Evolutionary conservation across 1,284 basidiomycete species (phyloP).

Genomic region (Sporisorium graminicola): DNA sequence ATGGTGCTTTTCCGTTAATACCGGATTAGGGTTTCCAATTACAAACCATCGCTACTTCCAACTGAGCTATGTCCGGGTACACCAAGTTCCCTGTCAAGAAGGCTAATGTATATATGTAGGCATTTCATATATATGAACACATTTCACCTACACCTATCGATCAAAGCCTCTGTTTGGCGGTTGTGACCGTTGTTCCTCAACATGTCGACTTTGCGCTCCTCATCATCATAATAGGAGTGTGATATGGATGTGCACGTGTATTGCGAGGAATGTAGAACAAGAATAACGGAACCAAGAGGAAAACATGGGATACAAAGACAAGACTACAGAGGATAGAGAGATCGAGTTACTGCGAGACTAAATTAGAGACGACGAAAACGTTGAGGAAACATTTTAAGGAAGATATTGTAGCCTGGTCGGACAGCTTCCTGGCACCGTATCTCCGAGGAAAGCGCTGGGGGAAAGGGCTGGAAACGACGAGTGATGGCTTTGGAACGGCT

Average conservation of each 20-base stretch:
- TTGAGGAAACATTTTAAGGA: background rate
- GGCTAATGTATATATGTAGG: too few species aligned
- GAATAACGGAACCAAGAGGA: too few species aligned
- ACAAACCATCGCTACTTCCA: conserved; percentile 61
- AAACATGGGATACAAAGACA: background rate
- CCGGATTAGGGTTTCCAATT: conserved; percentile 54
- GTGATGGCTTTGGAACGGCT: background rate
- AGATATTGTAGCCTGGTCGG: background rate
- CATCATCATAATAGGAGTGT: background rate
- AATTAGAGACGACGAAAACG: background rate
- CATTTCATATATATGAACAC: too few species aligned
- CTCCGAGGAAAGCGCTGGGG: background rate
- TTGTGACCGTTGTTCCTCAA: background rate
- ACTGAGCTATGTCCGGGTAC: conserved; percentile 54
- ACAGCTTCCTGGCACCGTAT: background rate
- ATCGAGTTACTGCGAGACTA: background rate
- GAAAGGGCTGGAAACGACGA: background rate
- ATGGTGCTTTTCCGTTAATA: conserved; percentile 52
- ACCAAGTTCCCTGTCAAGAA: background rate
- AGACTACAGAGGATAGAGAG: background rate
- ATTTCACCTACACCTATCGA: too few species aligned
- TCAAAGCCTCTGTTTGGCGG: too few species aligned
- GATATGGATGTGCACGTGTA: background rate
- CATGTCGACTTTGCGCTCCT: background rate
- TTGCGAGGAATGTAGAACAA: background rate